Conservation (phyloP, 2,329 filamentous ascomycete species). For the Cladosporium oxysporum region DNA sequence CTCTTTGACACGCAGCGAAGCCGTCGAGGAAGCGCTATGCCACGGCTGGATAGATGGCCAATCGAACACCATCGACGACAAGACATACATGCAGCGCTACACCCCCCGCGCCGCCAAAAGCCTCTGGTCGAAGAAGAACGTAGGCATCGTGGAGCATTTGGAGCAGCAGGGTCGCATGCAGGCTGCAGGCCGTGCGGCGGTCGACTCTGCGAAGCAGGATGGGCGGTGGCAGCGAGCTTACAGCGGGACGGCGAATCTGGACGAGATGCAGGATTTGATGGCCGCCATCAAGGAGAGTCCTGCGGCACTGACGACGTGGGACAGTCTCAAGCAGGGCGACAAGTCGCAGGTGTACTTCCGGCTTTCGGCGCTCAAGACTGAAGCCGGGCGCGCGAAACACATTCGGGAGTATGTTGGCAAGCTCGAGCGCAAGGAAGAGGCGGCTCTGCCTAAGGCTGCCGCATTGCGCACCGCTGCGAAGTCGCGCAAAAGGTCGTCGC, state of each 20-base stretch:
- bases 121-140: constrained; percentile 63
- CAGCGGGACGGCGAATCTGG: constrained; percentile 50
- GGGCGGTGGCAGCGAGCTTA: constrained; percentile 63
- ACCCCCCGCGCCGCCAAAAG: constrained; percentile 58
- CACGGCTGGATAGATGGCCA: constrained; percentile 67
- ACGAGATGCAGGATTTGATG: constrained; percentile 54
- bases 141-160: constrained; percentile 52
- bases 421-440: constrained; percentile 9
- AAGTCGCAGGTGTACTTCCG: constrained; percentile 51
- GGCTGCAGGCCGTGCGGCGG: constrained; percentile 49
- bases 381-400: constrained; percentile 37
- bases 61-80: constrained; percentile 47
- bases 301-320: constrained; percentile 45
- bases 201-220: constrained; percentile 58
- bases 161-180: constrained; percentile 52
- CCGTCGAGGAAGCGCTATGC: constrained; percentile 60
- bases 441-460: too few relatives aligned
- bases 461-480: too few relatives aligned
- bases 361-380: constrained; percentile 45
- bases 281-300: constrained; percentile 43
- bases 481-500: background rate
- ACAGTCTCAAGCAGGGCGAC: constrained; percentile 47
- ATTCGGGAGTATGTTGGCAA: constrained; percentile 41
- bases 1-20: constrained; percentile 51
- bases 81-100: constrained; percentile 58